Evolutionary conservation across 2,329 filamentous ascomycete species (phyloP), one percentile per base, ranked within the genome.

Genomic region (Colletotrichum sp.): DNA sequence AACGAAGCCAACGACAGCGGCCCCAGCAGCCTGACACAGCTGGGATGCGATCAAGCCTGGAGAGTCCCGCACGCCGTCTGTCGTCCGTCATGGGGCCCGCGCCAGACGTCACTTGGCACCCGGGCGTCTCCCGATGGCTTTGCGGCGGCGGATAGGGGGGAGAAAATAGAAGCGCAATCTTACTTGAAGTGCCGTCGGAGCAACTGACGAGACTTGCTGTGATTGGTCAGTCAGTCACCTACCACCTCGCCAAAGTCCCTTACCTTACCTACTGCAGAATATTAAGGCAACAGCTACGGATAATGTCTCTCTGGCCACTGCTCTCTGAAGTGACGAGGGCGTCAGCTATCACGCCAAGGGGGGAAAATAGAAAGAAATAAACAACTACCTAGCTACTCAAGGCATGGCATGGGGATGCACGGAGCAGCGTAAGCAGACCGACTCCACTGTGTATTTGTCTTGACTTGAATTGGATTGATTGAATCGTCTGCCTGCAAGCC

Each of bases 121-220:
- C 32, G 28, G 55, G 70, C 55, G 59, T 44, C 30, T 59, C 39
- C n/a, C 63, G 36, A 55, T 73, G 57, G 63, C 57, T 68, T 68
- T 68, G 44, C 18, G 24, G 60, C 28, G 44, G 65, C 34, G 39
- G 44, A 68, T 26, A 64, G 36, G 24, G 24, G 55, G 16, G 69
- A 73, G 63, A 68, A 73, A 73, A 65, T 73, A 64, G 57, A 68
- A 63, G 24, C 30, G 69, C 63, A 76, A 68, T 76, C 39, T 76
- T 34, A 30, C 55, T 36, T 34, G 57, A 39, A 26, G 30, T 36
- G 24, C 28, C 26, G 21, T 36, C 57, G 55, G n/a, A 18, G 55
- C 55, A 59, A 59, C 26, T 59, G 15, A 24, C n/a, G 44, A 26
- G 55, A 59, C 55, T 26, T 59, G 55, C 55, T 21, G 21, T 30